Evolutionary conservation across 1,284 basidiomycete species (phyloP).

Genomic region (Tremellales sp.): DNA sequence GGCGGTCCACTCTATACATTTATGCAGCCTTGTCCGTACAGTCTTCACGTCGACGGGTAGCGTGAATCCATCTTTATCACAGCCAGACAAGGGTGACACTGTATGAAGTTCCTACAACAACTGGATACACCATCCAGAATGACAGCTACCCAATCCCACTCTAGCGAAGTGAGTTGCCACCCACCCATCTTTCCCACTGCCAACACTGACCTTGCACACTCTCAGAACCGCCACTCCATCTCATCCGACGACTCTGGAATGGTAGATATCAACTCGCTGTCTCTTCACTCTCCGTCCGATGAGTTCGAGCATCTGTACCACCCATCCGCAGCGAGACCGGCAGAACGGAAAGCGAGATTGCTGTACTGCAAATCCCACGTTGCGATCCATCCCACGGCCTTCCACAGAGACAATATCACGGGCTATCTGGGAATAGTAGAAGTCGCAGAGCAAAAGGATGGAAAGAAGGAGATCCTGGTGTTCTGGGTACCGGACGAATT

Average conservation of each 20-base stretch:
- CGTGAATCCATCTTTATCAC: too few species aligned
- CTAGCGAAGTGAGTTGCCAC: constrained; percentile 4
- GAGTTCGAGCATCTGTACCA: constrained; percentile 16
- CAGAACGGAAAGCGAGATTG: constrained; percentile 49
- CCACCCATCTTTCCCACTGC: background rate
- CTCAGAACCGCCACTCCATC: background rate
- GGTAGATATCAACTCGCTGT: background rate
- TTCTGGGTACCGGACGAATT: constrained; percentile 48
- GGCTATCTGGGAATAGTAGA: constrained; percentile 85
- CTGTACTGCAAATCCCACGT: constrained; percentile 88
- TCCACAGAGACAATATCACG: constrained; percentile 85
- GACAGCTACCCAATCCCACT: background rate
- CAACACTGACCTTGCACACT: background rate
- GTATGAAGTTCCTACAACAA: constrained; percentile 9
- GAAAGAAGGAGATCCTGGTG: constrained; percentile 32
- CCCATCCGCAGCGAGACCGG: constrained; percentile 1
- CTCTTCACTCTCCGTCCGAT: constrained; percentile 7
- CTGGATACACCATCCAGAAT: constrained; percentile 5
- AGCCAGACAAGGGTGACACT: too few species aligned
- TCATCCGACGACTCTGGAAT: background rate
- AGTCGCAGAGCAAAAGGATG: constrained; percentile 19
- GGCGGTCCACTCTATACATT: too few species aligned
- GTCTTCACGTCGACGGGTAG: too few species aligned
- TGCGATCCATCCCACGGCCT: constrained; percentile 88
- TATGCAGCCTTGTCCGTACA: too few species aligned